Percentiles rank a stretch among this genome's conserved stretches.
phyloP scores from a whole-genome alignment of 805 yeast species.

The Diddensiella transvaalensis region DNA sequence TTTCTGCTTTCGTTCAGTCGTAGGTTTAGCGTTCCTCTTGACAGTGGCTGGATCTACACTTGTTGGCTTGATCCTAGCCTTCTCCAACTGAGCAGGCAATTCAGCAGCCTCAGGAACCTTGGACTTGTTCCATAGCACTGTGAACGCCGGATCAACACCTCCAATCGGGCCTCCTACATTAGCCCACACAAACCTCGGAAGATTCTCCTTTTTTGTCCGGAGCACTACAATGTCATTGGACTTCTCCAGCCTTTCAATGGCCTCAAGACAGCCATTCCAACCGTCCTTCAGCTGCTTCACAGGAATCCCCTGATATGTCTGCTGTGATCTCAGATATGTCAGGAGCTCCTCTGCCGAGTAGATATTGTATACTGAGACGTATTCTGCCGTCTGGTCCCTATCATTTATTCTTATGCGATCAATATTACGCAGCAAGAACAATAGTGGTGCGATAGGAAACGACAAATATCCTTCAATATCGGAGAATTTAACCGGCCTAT shows the following conservation, averaged over 20 bases:
- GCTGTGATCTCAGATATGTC: slow-evolving; percentile 69
- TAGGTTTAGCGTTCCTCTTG: slow-evolving; percentile 56
- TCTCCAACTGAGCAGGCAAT: slow-evolving; percentile 71
- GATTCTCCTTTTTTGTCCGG: slow-evolving; percentile 87
- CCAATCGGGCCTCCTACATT: slow-evolving; percentile 73
- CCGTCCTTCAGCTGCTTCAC: slow-evolving; percentile 85
- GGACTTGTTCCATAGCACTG: slow-evolving; percentile 72
- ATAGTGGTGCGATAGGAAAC: slow-evolving; percentile 56
- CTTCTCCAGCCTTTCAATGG: slow-evolving; percentile 73
- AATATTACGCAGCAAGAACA: slow-evolving; percentile 68
- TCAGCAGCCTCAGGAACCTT: slow-evolving; percentile 80
- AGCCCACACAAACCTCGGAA: slow-evolving; percentile 92
- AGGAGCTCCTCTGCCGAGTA: slow-evolving; percentile 75
- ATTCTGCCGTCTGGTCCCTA: slow-evolving; percentile 64
- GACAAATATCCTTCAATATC: slow-evolving; percentile 67
- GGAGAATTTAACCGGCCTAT: slow-evolving; percentile 61
- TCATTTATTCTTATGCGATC: slow-evolving; percentile 73
- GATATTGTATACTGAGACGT: slow-evolving; percentile 85
- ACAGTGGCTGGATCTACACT: slow-evolving; percentile 96
- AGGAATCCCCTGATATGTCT: slow-evolving; percentile 80
- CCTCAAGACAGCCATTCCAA: slow-evolving; percentile 84
- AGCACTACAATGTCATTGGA: slow-evolving; percentile 75
- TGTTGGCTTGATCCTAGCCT: slow-evolving; percentile 91
- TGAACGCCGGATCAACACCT: slow-evolving; percentile 75
- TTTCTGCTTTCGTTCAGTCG: slow-evolving; percentile 70